phyloP scores from a whole-genome alignment of 2,329 filamentous ascomycete genomes.

The Talaromyces sp. region DNA sequence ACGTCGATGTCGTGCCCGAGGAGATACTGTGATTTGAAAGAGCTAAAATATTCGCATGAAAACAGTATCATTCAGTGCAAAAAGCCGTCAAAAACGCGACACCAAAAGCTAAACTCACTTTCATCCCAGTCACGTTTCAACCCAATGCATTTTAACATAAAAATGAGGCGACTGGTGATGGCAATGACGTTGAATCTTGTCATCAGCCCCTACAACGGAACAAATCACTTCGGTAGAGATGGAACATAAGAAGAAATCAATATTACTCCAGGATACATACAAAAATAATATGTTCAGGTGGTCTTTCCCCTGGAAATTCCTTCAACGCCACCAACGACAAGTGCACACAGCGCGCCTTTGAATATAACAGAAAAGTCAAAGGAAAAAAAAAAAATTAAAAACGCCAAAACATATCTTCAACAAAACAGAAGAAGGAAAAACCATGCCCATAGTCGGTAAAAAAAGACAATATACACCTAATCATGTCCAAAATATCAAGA shows the following conservation, averaged over 20 bases:
- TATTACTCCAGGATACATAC: not conserved
- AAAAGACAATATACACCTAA: not conserved
- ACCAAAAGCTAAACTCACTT: not conserved
- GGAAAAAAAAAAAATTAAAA: not conserved
- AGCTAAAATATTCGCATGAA: too few relatives aligned
- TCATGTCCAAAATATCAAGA: not conserved
- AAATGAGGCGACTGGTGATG: not conserved
- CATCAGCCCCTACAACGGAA: not conserved
- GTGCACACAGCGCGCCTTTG: not conserved
- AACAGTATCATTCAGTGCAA: not conserved
- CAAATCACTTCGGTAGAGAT: not conserved
- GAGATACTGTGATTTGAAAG: too few relatives aligned
- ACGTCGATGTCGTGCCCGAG: not conserved
- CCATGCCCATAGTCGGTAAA: not conserved
- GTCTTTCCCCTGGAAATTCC: not conserved
- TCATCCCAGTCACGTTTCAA: not conserved
- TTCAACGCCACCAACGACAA: not conserved
- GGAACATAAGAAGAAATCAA: not conserved
- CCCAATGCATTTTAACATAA: not conserved
- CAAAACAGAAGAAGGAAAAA: not conserved
- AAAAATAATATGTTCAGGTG: not conserved
- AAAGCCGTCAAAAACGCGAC: not conserved
- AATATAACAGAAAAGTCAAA: not conserved
- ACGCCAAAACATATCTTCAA: not conserved
- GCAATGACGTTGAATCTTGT: slow-evolving; percentile 8